These are phyloP conservation scores for Chlorella variabilis DNA, from an alignment of 163 green algal genomes.

Conservation along the genomic window DNA sequence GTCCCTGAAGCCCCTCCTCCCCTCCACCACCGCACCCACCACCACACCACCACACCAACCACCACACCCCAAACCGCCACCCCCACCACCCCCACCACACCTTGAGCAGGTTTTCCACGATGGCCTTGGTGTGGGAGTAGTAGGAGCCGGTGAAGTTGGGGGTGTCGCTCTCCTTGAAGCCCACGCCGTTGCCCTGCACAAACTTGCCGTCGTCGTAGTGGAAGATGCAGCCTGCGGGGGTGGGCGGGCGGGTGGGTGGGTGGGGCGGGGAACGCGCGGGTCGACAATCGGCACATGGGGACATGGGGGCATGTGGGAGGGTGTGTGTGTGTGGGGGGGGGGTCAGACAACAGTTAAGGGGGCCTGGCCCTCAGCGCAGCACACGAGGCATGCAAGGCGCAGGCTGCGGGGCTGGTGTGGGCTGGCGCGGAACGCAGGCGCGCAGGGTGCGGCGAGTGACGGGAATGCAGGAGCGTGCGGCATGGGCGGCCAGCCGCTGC, in stretches of 20 bases:
- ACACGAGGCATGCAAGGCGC: too few species aligned
- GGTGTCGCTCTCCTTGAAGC: slow-evolving; percentile 94
- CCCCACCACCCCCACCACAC: neutral
- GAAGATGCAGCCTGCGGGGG: slow-evolving; percentile 97
- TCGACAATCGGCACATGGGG: too few species aligned
- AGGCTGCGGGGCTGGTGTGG: too few species aligned
- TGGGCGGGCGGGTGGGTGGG: neutral
- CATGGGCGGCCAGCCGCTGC: too few species aligned
- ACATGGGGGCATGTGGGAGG: neutral
- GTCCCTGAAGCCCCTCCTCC: too few species aligned
- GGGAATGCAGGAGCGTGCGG: too few species aligned
- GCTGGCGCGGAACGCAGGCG: too few species aligned
- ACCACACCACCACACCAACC: neutral
- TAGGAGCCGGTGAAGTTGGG: slow-evolving; percentile 98
- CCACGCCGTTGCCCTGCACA: slow-evolving; percentile 80
- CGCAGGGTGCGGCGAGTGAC: too few species aligned
- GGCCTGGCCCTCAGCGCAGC: too few species aligned
- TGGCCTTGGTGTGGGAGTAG: slow-evolving; percentile 97
- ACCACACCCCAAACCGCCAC: neutral
- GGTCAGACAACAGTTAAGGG: too few species aligned
- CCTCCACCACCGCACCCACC: neutral
- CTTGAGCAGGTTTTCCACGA: slow-evolving; percentile 91
- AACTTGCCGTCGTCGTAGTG: slow-evolving; percentile 94
- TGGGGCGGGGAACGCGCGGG: too few species aligned
- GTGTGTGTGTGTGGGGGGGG: neutral